These are phyloP conservation scores for Mercurialis annua DNA, from an alignment of 345 rosid species.

Conservation along the genomic window DNA sequence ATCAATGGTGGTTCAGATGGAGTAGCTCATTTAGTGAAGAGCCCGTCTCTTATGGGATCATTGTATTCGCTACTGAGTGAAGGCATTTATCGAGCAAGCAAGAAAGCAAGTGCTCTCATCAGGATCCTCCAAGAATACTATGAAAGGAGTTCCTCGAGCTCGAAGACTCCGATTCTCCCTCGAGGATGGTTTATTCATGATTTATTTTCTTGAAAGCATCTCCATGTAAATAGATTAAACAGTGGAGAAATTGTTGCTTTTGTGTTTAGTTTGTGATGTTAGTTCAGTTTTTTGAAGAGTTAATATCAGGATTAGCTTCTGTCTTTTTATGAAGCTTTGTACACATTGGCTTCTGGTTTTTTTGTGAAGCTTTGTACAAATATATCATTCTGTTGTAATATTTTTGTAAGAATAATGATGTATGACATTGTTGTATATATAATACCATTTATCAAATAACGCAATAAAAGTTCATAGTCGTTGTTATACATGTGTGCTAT, in stretches of 20 bases:
- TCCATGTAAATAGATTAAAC: conserved; percentile 24
- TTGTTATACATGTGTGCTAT: background rate
- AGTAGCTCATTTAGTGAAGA: conserved; percentile 45
- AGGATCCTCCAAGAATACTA: conserved; percentile 64
- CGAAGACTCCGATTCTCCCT: conserved; percentile 31
- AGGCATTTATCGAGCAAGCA: conserved; percentile 68
- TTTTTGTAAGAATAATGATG: conserved; percentile 15
- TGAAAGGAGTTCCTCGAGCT: conserved; percentile 44
- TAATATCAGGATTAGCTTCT: conserved; percentile 32
- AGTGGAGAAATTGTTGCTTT: conserved; percentile 20
- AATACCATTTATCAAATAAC: background rate
- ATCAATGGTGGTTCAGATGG: conserved; percentile 60
- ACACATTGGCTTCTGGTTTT: conserved; percentile 27
- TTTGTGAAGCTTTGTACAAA: conserved; percentile 34
- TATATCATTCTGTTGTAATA: conserved; percentile 15
- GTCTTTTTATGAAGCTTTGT: conserved; percentile 31
- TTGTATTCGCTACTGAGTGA: conserved; percentile 60
- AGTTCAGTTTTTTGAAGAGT: conserved; percentile 50
- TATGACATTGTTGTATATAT: conserved; percentile 4
- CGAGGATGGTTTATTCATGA: conserved; percentile 53
- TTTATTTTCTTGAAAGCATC: conserved; percentile 3
- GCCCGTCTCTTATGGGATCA: conserved; percentile 55
- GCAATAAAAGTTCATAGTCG: conserved; percentile 1
- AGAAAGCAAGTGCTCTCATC: conserved; percentile 63
- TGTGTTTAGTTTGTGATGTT: conserved; percentile 11